Conservation (phyloP, 2,329 filamentous ascomycete genomes). For the Juglanconis oblonga region DNA sequence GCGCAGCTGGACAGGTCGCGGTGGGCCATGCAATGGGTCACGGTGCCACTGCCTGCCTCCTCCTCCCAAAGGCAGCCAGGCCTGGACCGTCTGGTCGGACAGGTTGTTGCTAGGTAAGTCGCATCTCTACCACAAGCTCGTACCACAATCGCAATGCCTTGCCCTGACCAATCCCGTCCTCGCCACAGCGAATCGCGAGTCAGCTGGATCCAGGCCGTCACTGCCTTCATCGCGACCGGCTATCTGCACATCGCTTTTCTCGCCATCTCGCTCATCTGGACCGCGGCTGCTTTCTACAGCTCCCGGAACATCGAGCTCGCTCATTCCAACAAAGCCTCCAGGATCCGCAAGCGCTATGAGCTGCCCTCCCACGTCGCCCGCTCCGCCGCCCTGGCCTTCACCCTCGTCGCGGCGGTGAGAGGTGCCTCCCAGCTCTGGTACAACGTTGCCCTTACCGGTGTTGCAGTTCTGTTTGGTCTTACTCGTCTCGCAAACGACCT, state of each 20-base stretch:
- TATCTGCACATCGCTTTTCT: constrained; percentile 9
- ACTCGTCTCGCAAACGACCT: constrained; percentile 9
- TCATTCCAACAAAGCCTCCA: constrained; percentile 4
- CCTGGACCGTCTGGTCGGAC: neutral
- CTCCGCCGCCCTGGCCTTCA: constrained; percentile 8
- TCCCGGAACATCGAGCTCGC: neutral
- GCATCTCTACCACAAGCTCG: too few species aligned
- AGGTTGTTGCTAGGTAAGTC: neutral
- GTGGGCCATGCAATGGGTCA: neutral
- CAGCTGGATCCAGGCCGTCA: constrained; percentile 9
- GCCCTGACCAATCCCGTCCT: neutral
- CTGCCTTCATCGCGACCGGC: constrained; percentile 1
- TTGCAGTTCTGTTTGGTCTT: constrained; percentile 12
- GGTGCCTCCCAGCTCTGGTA: constrained; percentile 11
- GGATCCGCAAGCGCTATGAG: constrained; percentile 15
- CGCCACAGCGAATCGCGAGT: constrained; percentile 7
- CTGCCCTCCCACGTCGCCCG: constrained; percentile 12
- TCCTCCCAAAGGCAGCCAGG: neutral
- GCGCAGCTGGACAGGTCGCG: neutral
- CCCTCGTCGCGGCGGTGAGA: constrained; percentile 4
- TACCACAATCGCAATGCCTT: too few species aligned
- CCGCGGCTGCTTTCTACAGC: neutral
- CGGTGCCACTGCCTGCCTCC: neutral
- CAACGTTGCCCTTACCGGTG: constrained; percentile 6
- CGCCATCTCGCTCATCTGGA: constrained; percentile 13